Conservation (phyloP, 495 filamentous ascomycete genomes). For the Tuber brumale region DNA sequence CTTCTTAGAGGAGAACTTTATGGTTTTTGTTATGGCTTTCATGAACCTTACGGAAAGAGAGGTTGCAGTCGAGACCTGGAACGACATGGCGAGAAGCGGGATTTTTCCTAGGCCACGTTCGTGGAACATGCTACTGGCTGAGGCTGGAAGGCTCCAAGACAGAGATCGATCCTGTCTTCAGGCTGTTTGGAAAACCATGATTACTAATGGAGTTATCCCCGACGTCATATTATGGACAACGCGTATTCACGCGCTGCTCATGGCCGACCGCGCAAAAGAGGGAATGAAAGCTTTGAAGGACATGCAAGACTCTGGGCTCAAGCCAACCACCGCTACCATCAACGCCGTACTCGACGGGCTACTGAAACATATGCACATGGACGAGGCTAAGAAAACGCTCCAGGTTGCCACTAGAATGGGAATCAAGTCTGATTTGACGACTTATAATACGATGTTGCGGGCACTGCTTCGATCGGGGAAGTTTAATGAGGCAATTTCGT, state of each 20-base stretch:
- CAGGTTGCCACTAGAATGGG: slow-evolving; percentile 53
- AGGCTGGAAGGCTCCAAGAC: slow-evolving; percentile 16
- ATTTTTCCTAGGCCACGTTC: slow-evolving; percentile 22
- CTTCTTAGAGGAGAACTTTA: slow-evolving; percentile 17
- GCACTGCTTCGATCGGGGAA: slow-evolving; percentile 47
- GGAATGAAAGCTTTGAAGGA: slow-evolving; percentile 25
- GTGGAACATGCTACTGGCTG: slow-evolving; percentile 35
- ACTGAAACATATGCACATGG: slow-evolving; percentile 43
- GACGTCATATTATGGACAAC: slow-evolving; percentile 36
- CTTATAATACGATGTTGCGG: slow-evolving; percentile 63
- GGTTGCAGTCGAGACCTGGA: slow-evolving; percentile 25
- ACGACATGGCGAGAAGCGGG: slow-evolving; percentile 33
- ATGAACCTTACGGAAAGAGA: slow-evolving; percentile 3
- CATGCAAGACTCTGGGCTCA: slow-evolving; percentile 40
- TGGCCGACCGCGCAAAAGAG: slow-evolving; percentile 13
- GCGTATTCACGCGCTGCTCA: slow-evolving; percentile 32
- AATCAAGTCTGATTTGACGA: slow-evolving; percentile 55
- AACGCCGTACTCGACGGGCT: slow-evolving; percentile 57
- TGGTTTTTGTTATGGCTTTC: slow-evolving; percentile 30
- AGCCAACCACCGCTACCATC: slow-evolving; percentile 56
- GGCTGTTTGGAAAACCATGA: slow-evolving; percentile 30
- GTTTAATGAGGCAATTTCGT: slow-evolving; percentile 25
- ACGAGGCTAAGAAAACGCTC: slow-evolving; percentile 50
- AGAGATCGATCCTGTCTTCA: slow-evolving; percentile 16
- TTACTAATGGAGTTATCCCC: slow-evolving; percentile 28